Evolutionary conservation across 2,329 filamentous ascomycete species (phyloP), one percentile per base, ranked within the genome.

Genomic region (Sclerotinia glacialis): DNA sequence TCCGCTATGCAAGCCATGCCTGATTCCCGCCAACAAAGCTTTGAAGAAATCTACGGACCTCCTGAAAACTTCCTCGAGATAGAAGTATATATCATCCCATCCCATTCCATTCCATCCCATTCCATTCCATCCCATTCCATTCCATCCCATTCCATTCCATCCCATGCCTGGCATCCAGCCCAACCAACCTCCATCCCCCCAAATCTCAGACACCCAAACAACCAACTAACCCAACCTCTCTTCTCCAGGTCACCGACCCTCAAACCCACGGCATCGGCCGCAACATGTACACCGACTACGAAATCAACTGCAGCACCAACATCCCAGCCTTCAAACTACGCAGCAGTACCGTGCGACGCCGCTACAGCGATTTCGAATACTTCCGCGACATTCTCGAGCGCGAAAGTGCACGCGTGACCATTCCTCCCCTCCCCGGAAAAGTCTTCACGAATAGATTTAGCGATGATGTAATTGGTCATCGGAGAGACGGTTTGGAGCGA

Each of bases 61-160:
- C 95, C 95, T 7, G 95, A 99, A 84, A 99, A 99, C 83, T 97
- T 98, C 78, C 86, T 99, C 65, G 95, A 99, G 83, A 97, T 99
- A 71, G 95, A 99, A 84, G 93, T 95, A 78, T 67, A 80, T 77
- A n/a, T n/a, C n/a, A n/a, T n/a, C n/a, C n/a, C n/a, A n/a, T n/a
- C n/a, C n/a, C n/a, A n/a, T n/a, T n/a, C n/a, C n/a, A n/a, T n/a
- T n/a, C n/a, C n/a, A n/a, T n/a, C n/a, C n/a, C 44, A 14, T 21
- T 21, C n/a, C 37, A 40, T 23, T 34, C 77, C 44, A 21, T 28
- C 23, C 31, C 14, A 56, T 46, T 4, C 49, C 12, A 2, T 53
- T 5, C 12, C 23, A 54, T 11, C 21, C 23, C 34, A 26, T 49
- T 66, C 71, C 56, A 73, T 40, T 56, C 54, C 47, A 14, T 52